Percentiles rank a stretch among this genome's conserved stretches.
Conservation (phyloP, 2,329 filamentous ascomycete species). For the Colletotrichum plurivorum region DNA sequence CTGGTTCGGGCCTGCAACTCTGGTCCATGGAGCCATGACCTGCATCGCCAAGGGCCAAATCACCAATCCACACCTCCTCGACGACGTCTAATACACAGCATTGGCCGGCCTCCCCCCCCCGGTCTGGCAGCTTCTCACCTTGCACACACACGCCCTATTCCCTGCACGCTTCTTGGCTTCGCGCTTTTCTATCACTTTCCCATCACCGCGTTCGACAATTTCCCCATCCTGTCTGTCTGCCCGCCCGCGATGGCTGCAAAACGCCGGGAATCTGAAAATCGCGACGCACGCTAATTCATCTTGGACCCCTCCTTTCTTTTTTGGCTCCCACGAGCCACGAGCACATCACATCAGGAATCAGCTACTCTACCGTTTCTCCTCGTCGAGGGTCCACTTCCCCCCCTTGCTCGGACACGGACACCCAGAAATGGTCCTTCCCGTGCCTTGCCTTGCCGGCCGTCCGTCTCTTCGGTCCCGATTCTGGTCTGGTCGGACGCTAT, state of each 20-base stretch:
- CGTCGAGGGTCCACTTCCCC: not conserved
- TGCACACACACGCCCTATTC: constrained; percentile 22
- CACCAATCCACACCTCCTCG: not conserved
- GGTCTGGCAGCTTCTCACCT: not conserved
- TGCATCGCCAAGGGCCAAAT: constrained; percentile 19
- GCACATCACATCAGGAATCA: not conserved
- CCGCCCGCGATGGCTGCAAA: constrained; percentile 21
- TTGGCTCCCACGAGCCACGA: not conserved
- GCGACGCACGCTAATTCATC: constrained; percentile 1
- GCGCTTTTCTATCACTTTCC: constrained; percentile 14
- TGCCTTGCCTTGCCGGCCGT: constrained; percentile 10
- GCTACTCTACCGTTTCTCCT: not conserved
- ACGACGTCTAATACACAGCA: not conserved
- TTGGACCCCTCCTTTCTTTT: not conserved
- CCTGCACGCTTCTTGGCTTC: not conserved
- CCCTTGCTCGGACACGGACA: not conserved
- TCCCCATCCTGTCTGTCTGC: not conserved
- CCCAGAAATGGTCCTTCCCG: constrained; percentile 15
- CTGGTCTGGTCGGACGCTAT: not conserved
- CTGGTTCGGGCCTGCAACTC: constrained; percentile 6
- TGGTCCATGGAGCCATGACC: not conserved
- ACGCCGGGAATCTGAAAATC: constrained; percentile 23
- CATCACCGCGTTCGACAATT: constrained; percentile 20
- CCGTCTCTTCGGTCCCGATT: constrained; percentile 15
- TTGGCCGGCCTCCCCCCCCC: not conserved